Base-by-base conservation (phyloP, 257 asterid genomes). In the Solanum ossicruentum region DNA sequence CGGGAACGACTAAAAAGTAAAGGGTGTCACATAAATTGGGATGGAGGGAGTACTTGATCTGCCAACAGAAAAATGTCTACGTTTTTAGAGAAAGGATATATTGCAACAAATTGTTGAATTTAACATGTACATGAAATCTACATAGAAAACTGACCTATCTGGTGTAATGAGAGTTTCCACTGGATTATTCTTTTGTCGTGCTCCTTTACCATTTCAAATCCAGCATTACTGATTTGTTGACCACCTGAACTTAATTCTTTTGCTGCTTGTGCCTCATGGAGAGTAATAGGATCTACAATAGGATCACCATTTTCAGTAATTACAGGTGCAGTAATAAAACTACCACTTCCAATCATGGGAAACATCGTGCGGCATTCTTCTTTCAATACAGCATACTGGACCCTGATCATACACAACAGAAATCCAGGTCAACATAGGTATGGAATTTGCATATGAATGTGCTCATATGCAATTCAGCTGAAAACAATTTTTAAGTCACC, bases 131-230 rank as follows among this genome's bases (percentile, higher is more conserved):
- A 71, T 65, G 58, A 7, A 8, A 55, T 84, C 63, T 56, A 82
- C 49, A 65, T 12, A 84, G 70, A 60, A 85, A 82, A 91, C 92
- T 80, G 87, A 96, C 99, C 99, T 93, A 95, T 96, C 89, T 96
- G 99, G 90, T 95, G 98, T 85, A 95, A 91, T 45, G 93, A 91
- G 83, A 93, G 98, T 87, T 94, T 94, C 98, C 98, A 96, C 84
- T 95, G 93, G 87, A 95, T 93, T 84, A 93, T 95, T 90, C 92
- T 93, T 90, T 92, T 93, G 91, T 92, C 95, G 79, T 86, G 61
- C 81, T 84, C 89, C 86, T 56, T 86, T 17, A 28, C 85, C 88
- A 82, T 28, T 51, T 72, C 87, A 57, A 82, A 88, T 87, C 89
- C 84, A 85, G 36, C 47, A 63, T 54, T 91, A 88, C 90, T 84